Base-by-base conservation (phyloP, 441 rosid genomes). In the Euphorbia corollata region DNA sequence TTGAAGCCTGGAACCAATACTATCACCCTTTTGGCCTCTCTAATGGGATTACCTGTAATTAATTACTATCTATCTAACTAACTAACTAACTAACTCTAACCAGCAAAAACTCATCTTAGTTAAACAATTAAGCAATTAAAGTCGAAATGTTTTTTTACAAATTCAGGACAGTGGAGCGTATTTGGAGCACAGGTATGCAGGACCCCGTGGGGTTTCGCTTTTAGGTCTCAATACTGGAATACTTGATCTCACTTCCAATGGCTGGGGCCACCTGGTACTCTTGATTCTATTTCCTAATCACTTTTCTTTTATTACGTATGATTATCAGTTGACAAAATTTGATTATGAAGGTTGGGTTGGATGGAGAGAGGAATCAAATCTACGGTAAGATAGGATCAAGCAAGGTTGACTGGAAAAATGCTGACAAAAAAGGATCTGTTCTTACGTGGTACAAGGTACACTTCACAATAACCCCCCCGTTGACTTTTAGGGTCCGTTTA, bases 391-490 rank as follows among this genome's bases (percentile, higher is more conserved):
- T 63, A 59, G 93, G 90, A 39, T 27, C 75, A 22, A 62, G 72
- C 32, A 74, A 71, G 47, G 82, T 74, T 38, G 22, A 68, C 1
- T 87, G 93, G 93, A 73, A 43, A 23, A 13, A 65, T 39, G 73
- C 68, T 0, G 36, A 61, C 20, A 61, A 34, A 24, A 73, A 74
- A 61, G 67, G 70, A 27, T 27, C 32, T 5, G 62, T 83, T 36
- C 71, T 84, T 58, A 69, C 87, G 62, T 85, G 89, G 90, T 84
- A 68, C 84, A 85, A 87, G 91, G 87, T 82, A 83, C 70, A 43
- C 43, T 12, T 36, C 32, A 27, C 32, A 27, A 1, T 27, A 27
- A 27, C 32, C 32, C 32, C 32, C 32, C 32, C 32, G 32, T 27
- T 27, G 32, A 27, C 32, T 27, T 27, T 1, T 27, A 27, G 32